Evolutionary conservation across 1,139 yeast genomes (phyloP).

Genomic region (Wickerhamomyces sp.): DNA sequence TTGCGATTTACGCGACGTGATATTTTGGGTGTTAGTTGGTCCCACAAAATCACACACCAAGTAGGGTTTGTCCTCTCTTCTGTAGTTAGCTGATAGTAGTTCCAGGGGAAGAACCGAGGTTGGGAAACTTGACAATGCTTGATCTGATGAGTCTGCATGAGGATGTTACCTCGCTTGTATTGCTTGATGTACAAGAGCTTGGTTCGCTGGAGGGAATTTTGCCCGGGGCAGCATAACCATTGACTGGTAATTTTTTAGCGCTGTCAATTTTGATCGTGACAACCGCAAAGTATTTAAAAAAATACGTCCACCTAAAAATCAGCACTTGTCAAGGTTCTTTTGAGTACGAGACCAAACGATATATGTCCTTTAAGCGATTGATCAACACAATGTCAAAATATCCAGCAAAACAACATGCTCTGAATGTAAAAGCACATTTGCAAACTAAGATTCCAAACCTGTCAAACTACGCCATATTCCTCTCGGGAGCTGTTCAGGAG

Average conservation of each 20-base stretch:
- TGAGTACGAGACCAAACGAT: too few relatives aligned
- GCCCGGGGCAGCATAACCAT: too few relatives aligned
- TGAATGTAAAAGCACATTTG: conserved; percentile 44
- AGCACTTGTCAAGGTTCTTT: too few relatives aligned
- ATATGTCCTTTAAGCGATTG: too few relatives aligned
- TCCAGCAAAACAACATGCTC: conserved; percentile 73
- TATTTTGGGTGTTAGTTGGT: background rate
- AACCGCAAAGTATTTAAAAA: too few relatives aligned
- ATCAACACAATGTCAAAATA: conserved; percentile 37
- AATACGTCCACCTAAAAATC: too few relatives aligned
- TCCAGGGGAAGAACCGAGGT: background rate
- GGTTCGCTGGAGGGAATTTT: background rate
- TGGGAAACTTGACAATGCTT: background rate
- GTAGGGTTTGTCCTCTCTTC: background rate
- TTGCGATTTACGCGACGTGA: background rate
- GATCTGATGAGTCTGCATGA: too few relatives aligned
- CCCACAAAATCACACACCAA: background rate
- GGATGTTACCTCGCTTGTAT: too few relatives aligned
- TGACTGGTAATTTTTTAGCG: too few relatives aligned
- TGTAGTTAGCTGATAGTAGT: background rate
- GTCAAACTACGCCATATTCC: conserved; percentile 37
- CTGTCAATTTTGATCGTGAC: too few relatives aligned
- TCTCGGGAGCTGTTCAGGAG: conserved; percentile 63
- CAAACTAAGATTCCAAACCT: conserved; percentile 20
- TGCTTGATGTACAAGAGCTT: too few relatives aligned